A percentile compares a stretch with the other conserved stretches of the same genome.
Conservation (phyloP, 1,284 basidiomycete genomes). For the Trichosporon ovoides region DNA sequence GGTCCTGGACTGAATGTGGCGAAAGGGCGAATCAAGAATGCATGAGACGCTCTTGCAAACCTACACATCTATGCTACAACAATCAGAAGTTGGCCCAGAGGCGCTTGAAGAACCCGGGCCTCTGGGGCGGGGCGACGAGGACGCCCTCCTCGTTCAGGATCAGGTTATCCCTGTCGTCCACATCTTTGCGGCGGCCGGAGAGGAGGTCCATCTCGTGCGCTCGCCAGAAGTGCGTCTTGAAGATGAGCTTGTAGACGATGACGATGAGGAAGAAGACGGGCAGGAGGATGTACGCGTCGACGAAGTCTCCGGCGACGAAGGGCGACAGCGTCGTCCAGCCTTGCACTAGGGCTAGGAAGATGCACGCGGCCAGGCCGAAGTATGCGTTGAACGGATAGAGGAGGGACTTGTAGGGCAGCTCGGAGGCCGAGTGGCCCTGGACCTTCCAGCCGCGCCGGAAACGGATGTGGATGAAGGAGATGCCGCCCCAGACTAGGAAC, state of each 20-base stretch:
- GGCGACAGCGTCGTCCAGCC: slow-evolving; percentile 17
- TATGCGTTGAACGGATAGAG: slow-evolving; percentile 23
- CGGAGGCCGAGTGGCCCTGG: slow-evolving; percentile 45
- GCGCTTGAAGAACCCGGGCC: too few relatives aligned
- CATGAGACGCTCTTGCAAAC: too few relatives aligned
- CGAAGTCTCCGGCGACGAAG: slow-evolving; percentile 22
- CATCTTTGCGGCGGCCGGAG: slow-evolving; percentile 17
- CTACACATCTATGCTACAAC: too few relatives aligned
- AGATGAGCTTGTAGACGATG: slow-evolving; percentile 20
- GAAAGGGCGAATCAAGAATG: too few relatives aligned
- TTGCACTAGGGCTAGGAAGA: slow-evolving; percentile 24
- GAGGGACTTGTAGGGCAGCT: slow-evolving; percentile 48
- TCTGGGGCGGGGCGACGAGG: too few relatives aligned
- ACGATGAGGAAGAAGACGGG: slow-evolving; percentile 25
- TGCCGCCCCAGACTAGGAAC: slow-evolving; percentile 31
- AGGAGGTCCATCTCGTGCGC: slow-evolving; percentile 21
- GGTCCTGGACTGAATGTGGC: too few relatives aligned
- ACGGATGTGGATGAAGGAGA: slow-evolving; percentile 40
- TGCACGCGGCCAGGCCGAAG: slow-evolving; percentile 22
- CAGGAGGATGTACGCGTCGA: slow-evolving; percentile 26
- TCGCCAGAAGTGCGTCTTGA: slow-evolving; percentile 19
- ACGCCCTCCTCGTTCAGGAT: too few relatives aligned
- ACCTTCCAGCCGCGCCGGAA: slow-evolving; percentile 50
- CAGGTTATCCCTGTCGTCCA: slow-evolving; percentile 5
- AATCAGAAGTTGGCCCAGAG: too few relatives aligned